Evolutionary conservation across 1,284 basidiomycete genomes (phyloP), one percentile per base, ranked within the genome.

Genomic region (Calocybe gambosa): DNA sequence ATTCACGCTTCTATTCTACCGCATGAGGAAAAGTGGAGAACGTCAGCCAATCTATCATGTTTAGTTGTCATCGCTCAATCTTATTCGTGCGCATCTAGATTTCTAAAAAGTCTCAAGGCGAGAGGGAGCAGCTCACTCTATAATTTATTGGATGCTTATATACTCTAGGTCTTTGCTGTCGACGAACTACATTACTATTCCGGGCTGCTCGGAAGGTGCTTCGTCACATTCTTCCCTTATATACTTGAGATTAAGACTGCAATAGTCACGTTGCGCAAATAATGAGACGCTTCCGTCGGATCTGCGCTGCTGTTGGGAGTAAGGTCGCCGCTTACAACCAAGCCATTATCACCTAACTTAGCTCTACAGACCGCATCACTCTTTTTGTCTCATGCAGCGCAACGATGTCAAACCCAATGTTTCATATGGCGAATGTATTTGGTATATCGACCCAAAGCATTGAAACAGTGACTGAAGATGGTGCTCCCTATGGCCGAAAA

Each of bases 341-440:
- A 12, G 9, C 28, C 23, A 31, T 18, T 25, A 47, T 16, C n/a
- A 36, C 6, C 45, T 39, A 19, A 45, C n/a, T 18, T 12, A 7
- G 41, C 3, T 7, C 38, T 21, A 21, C 46, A 89, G 87, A 91
- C 57, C 62, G 65, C 25, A 65, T 67, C 0, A 64, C 80, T 3
- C 74, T 72, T 21, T 93, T 92, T 58, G 78, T 95, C 3, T 93
- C 91, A 21, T 94, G 92, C 61, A 93, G 88, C 56, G 92, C 92
- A 16, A 95, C 93, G 0, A 88, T 95, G 34, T 73, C 80, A 6
- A 86, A 91, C 53, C 90, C 93, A n/a, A 66, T 63, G 45, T 65
- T 73, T 49, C 86, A 92, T 55, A 92, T 93, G 88, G 69, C 69
- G 47, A 74, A 71, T 25, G 74, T 93, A 26, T 89, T 90, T 57